Conservation (phyloP, 768 basidiomycete genomes). For the Mycena pura region DNA sequence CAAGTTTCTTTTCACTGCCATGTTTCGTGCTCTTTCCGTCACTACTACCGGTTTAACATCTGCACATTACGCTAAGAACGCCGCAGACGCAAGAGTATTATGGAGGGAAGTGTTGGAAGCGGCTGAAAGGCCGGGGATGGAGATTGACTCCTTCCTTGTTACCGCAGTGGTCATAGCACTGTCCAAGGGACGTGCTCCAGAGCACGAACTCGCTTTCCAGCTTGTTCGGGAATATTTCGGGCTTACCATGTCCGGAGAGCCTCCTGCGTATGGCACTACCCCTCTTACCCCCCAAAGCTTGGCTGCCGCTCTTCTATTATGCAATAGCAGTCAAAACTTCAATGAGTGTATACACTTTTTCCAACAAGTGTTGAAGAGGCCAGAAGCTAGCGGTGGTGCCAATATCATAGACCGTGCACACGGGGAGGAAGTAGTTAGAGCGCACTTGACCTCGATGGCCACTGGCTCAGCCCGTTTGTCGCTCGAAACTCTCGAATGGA, state of each 20-base stretch:
- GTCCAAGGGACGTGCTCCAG: conserved; percentile 58
- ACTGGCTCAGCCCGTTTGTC: conserved; percentile 53
- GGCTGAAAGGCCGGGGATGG: conserved; percentile 52
- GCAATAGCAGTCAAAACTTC: conserved; percentile 55
- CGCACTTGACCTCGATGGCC: conserved; percentile 52
- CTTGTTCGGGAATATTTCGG: conserved; percentile 70
- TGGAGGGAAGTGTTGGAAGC: conserved; percentile 72
- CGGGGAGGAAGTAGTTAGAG: conserved; percentile 66
- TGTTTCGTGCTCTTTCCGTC: conserved; percentile 59
- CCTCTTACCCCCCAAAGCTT: conserved; percentile 56
- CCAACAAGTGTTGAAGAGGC: conserved; percentile 60
- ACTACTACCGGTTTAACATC: conserved; percentile 31
- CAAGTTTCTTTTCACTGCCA: conserved; percentile 65
- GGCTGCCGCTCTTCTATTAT: conserved; percentile 60
- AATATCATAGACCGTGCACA: conserved; percentile 58
- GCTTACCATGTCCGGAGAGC: conserved; percentile 55
- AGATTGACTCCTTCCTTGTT: conserved; percentile 61
- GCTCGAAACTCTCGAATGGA: conserved; percentile 71
- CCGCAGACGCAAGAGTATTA: conserved; percentile 72
- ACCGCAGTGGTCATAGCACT: conserved; percentile 61
- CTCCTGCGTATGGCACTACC: conserved; percentile 43
- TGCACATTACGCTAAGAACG: conserved; percentile 46
- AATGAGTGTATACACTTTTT: conserved; percentile 62
- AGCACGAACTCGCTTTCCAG: conserved; percentile 71
- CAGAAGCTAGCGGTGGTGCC: conserved; percentile 43